Evolutionary conservation across 495 filamentous ascomycete genomes (phyloP).

Genomic region (Hypoxylon perforatum): DNA sequence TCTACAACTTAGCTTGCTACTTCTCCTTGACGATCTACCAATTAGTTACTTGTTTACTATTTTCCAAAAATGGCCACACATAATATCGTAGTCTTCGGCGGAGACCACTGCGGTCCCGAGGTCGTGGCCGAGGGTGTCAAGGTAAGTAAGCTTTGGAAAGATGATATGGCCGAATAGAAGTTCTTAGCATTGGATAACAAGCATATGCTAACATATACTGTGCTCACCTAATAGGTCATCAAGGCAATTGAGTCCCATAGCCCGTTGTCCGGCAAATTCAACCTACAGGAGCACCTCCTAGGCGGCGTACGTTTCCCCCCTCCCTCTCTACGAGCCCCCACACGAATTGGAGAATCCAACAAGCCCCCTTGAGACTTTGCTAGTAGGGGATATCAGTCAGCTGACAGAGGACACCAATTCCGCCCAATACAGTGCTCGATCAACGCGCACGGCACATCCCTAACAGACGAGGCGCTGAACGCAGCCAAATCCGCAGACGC

Average conservation of each 20-base stretch:
- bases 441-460: conserved; percentile 77
- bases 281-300: conserved; percentile 91
- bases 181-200: no score
- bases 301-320: conserved; percentile 79
- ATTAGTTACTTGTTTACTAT: conserved; percentile 57
- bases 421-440: conserved; percentile 90
- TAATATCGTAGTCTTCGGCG: conserved; percentile 77
- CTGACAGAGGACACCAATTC: no score
- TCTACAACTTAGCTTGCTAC: no score
- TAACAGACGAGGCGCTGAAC: conserved; percentile 85
- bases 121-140: conserved; percentile 83
- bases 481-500: conserved; percentile 93
- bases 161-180: no score
- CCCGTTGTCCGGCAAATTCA: conserved; percentile 77
- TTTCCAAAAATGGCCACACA: conserved; percentile 59
- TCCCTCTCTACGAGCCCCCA: no score
- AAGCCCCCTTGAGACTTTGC: no score
- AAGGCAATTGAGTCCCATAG: conserved; percentile 76
- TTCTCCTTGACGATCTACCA: conserved; percentile 98
- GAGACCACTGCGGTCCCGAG: conserved; percentile 97
- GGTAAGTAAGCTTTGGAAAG: conserved; percentile 63
- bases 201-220: conserved; percentile 19
- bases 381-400: no score
- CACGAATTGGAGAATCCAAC: no score
- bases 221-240: conserved; percentile 69